phyloP scores from a whole-genome alignment of 2,329 filamentous ascomycete genomes.

The Diaporthe ilicicola region DNA sequence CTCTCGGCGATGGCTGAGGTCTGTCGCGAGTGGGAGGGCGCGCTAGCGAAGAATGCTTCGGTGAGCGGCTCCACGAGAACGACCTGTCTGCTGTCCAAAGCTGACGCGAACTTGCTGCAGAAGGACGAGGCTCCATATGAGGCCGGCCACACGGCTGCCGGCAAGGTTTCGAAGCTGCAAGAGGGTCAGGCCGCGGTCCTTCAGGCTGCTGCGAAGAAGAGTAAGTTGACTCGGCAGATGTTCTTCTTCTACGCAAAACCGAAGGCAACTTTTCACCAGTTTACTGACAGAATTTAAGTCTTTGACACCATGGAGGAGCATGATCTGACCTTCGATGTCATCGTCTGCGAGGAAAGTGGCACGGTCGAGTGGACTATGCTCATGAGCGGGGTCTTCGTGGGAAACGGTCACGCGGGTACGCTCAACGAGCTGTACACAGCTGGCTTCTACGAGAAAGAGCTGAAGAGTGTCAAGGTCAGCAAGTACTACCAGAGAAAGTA shows the following conservation, averaged over 20 bases:
- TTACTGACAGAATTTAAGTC: background rate
- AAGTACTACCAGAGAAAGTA: background rate
- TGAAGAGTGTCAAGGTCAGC: constrained; percentile 7
- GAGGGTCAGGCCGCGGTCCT: background rate
- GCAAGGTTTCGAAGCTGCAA: background rate
- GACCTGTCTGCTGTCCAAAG: background rate
- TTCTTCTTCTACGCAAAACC: background rate
- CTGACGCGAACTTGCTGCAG: background rate
- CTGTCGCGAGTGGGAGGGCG: constrained; percentile 3
- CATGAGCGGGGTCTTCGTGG: constrained; percentile 7
- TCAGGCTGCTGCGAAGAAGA: background rate
- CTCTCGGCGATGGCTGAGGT: constrained; percentile 1
- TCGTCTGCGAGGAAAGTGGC: background rate
- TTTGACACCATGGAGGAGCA: constrained; percentile 1
- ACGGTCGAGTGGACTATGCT: background rate
- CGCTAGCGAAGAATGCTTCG: background rate
- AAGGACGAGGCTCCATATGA: background rate
- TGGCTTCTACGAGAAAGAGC: background rate
- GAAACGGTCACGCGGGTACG: background rate
- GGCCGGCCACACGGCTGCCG: background rate
- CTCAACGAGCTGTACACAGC: background rate
- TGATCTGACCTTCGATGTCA: background rate
- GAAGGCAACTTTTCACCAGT: too few species aligned
- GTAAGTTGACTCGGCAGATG: background rate
- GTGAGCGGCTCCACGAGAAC: background rate